Evolutionary conservation across 768 basidiomycete genomes (phyloP).

Genomic region (Asterophora parasitica): DNA sequence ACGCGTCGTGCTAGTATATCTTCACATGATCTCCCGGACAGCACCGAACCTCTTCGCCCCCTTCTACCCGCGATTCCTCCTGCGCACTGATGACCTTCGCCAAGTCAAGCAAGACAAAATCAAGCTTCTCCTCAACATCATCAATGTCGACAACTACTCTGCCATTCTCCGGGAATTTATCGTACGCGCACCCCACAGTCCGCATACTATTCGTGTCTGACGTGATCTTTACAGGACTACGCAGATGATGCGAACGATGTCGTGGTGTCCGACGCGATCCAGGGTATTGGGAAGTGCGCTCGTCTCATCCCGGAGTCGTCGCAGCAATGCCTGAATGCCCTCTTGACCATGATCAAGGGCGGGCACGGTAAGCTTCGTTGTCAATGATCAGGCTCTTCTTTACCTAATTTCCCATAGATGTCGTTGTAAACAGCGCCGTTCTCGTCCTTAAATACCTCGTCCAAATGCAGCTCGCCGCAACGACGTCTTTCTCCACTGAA

Average conservation of each 20-base stretch:
- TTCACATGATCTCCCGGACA: slow-evolving; percentile 59
- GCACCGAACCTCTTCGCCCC: slow-evolving; percentile 63
- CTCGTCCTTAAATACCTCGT: slow-evolving; percentile 83
- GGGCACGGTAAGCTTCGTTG: slow-evolving; percentile 50
- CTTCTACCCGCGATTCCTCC: slow-evolving; percentile 61
- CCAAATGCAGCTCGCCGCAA: slow-evolving; percentile 51
- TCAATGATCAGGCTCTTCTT: neutral
- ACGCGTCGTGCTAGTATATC: slow-evolving; percentile 68
- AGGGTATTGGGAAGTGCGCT: slow-evolving; percentile 76
- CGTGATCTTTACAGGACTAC: slow-evolving; percentile 53
- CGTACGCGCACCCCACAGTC: slow-evolving; percentile 40
- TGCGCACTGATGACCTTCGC: slow-evolving; percentile 62
- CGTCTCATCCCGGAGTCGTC: slow-evolving; percentile 61
- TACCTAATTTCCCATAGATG: slow-evolving; percentile 39
- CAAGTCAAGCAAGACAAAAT: slow-evolving; percentile 76
- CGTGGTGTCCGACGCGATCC: slow-evolving; percentile 69
- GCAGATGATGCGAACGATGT: slow-evolving; percentile 71
- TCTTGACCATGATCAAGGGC: slow-evolving; percentile 79
- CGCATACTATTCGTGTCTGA: neutral
- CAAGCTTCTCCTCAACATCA: slow-evolving; percentile 60
- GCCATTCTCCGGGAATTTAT: slow-evolving; percentile 78
- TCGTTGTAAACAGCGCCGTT: slow-evolving; percentile 75
- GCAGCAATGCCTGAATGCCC: slow-evolving; percentile 65
- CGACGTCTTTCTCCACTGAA: slow-evolving; percentile 16
- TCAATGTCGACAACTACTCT: slow-evolving; percentile 62